Conservation (phyloP, 73 alveolate genomes). For the Tetrahymena elliotti region DNA sequence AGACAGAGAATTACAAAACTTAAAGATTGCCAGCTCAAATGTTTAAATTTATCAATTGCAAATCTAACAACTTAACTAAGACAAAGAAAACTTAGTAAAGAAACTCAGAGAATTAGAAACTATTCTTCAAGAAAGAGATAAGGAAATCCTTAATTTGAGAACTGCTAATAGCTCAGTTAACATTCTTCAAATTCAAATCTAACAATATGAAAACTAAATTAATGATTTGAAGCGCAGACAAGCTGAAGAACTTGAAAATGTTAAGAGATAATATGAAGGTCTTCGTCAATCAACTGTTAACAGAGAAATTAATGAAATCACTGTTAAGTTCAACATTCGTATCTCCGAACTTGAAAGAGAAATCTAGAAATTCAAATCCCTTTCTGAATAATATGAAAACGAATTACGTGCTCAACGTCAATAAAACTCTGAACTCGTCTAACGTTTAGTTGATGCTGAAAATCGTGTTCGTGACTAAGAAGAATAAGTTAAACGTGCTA, state of each 20-base stretch:
- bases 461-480: background rate
- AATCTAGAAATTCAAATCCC: background rate
- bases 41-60: background rate
- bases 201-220: background rate
- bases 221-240: background rate
- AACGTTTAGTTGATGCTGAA: background rate
- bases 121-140: background rate
- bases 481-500: background rate
- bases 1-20: background rate
- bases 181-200: background rate
- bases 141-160: background rate
- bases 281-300: background rate
- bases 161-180: background rate
- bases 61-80: background rate
- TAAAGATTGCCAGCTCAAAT: background rate
- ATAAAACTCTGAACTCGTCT: background rate
- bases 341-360: background rate
- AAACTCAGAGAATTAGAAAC: background rate
- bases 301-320: background rate
- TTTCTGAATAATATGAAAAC: background rate
- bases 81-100: background rate
- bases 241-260: background rate
- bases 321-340: background rate
- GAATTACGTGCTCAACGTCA: conserved; percentile 1
- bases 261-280: background rate